Base-by-base conservation (phyloP, 2,329 filamentous ascomycete species). In the Ceratocystis papillata region DNA sequence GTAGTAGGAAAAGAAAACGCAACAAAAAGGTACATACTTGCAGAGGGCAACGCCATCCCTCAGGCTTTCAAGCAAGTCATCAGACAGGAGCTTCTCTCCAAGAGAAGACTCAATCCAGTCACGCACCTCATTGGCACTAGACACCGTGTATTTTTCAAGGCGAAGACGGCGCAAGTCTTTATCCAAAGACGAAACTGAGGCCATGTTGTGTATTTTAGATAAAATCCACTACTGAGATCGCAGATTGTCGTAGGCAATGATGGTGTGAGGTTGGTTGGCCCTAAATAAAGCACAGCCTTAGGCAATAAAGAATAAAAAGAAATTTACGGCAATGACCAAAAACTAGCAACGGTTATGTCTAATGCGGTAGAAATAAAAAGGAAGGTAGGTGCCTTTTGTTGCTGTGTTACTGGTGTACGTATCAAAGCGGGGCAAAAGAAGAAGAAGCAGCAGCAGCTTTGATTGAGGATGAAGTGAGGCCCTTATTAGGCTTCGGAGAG, bases 161-260 rank as follows among this genome's bases (percentile, higher is more conserved):
- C 94, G 92, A 82, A 97, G 77, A 75, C 87, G 91, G 81, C 90
- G 89, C 85, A 99, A 82, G 79, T 99, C 94, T 76, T 93, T 93
- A 77, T 97, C 94, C 68, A 99, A 80, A 69, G 90, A 96, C 69
- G 90, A 84, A 41, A 97, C 93, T 48, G 93, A 96, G 71, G 93
- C 92, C 93, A 97, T 97, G 69, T 65, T 73, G 69, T 15, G 30
- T 25, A 12, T 3, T 41, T 0, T 41, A 41, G 37, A 15, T 10
- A 15, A 41, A 41, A 41, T 41, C 37, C 12, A 12, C 37, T 15
- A 41, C 37, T 3, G 12, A 41, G 10, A 41, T 41, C 10, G 37
- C 10, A 41, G 37, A 41, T 15, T 41, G 37, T 15, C 12, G 3
- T 4, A 46, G 25, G 28, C 15, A 44, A 12, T 48, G 64, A 28